Percentiles rank a stretch among this genome's conserved stretches.
Conservation (phyloP, 2,329 filamentous ascomycete genomes). For the Verticillium tricorpus region DNA sequence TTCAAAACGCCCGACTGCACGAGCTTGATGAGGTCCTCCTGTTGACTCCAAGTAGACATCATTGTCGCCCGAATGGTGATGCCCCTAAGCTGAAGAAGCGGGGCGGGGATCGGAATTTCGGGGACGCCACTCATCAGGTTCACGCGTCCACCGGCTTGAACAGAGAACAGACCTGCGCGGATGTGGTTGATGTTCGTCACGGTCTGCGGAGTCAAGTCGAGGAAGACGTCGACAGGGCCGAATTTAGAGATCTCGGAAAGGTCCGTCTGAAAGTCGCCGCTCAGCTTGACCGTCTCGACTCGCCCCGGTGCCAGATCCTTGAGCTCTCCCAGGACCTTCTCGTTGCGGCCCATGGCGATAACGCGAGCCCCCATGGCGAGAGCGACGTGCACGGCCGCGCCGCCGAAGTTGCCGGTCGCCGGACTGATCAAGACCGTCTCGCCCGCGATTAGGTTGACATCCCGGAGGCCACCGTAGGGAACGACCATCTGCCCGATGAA, state of each 20-base stretch:
- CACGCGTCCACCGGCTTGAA: not conserved
- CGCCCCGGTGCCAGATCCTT: not conserved
- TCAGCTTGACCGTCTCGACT: not conserved
- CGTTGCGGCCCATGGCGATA: conserved; percentile 45
- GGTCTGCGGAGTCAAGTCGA: not conserved
- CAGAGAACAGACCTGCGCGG: not conserved
- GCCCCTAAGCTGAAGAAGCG: not conserved
- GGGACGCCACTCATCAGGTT: not conserved
- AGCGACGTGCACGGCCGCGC: conserved; percentile 42
- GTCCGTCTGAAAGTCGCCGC: not conserved
- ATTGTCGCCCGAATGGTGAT: not conserved
- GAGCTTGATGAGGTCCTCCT: not conserved
- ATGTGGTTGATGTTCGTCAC: not conserved
- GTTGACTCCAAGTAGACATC: not conserved
- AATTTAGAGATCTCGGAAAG: not conserved
- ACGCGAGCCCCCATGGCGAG: conserved; percentile 47
- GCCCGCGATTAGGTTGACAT: conserved; percentile 32
- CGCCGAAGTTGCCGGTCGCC: conserved; percentile 45
- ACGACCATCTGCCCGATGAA: not conserved
- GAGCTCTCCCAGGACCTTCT: conserved; percentile 2
- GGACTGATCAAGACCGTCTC: conserved; percentile 45
- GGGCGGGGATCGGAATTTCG: not conserved
- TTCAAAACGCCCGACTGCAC: not conserved
- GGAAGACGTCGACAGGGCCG: not conserved
- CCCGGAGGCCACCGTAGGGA: not conserved